Evolutionary conservation across 192 early-diverging fungal species (phyloP).

Genomic region (Backusella luteola): DNA sequence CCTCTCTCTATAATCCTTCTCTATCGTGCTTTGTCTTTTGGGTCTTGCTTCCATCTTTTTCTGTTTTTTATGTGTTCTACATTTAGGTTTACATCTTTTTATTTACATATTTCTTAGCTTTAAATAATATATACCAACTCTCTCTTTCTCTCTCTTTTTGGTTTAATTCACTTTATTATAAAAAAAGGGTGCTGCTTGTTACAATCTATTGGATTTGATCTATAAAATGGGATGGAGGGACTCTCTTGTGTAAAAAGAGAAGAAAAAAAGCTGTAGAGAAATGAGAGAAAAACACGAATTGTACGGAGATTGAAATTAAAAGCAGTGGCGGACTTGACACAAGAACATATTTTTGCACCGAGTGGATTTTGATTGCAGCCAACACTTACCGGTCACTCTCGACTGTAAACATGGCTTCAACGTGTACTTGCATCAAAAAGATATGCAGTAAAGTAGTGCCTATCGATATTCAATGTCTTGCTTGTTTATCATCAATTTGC

Average conservation of each 20-base stretch:
- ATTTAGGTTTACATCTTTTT: neutral
- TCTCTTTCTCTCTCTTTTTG: neutral
- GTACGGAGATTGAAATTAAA: too few relatives aligned
- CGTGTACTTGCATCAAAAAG: too few relatives aligned
- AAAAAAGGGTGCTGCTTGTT: neutral
- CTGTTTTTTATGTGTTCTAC: neutral
- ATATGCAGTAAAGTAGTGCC: too few relatives aligned
- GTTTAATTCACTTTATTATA: neutral
- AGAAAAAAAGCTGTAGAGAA: neutral
- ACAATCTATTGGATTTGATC: neutral
- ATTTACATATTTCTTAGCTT: neutral
- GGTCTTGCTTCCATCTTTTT: constrained; percentile 25
- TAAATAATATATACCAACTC: neutral
- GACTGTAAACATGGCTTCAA: too few relatives aligned
- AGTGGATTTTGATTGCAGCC: too few relatives aligned
- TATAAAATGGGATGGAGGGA: neutral
- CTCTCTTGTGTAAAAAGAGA: neutral
- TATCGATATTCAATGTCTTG: too few relatives aligned
- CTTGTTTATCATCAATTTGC: too few relatives aligned
- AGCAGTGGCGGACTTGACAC: too few relatives aligned
- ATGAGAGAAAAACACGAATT: too few relatives aligned
- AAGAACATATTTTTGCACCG: too few relatives aligned
- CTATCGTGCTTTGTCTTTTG: constrained; percentile 20
- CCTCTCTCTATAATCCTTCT: constrained; percentile 25
- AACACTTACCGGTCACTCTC: too few relatives aligned